These are phyloP conservation scores for Populus hybrid DNA, from an alignment of 441 rosid species.

Conservation along the genomic window DNA sequence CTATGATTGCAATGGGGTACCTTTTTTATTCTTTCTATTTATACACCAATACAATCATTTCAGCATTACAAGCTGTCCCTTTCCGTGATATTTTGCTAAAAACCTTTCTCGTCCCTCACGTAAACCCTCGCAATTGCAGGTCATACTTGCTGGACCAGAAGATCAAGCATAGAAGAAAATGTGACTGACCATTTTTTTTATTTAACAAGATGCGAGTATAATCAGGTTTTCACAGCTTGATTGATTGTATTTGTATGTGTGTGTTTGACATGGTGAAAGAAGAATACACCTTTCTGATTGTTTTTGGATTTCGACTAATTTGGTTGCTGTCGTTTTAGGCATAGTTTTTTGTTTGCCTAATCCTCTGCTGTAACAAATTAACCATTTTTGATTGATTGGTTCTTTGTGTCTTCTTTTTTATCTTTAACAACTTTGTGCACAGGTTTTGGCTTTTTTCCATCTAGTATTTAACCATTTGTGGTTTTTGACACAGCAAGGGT, in stretches of 20 bases:
- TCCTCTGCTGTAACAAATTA: constrained; percentile 36
- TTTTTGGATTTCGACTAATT: constrained; percentile 10
- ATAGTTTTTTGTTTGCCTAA: constrained; percentile 49
- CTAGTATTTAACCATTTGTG: too few species aligned
- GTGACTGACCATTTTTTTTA: constrained; percentile 27
- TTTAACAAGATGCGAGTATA: constrained; percentile 29
- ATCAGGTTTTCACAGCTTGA: constrained; percentile 24
- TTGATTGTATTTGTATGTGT: constrained; percentile 16
- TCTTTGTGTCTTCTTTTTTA: constrained; percentile 28
- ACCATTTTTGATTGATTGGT: constrained; percentile 36
- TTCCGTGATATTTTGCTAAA: background rate
- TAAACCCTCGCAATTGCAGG: constrained; percentile 40
- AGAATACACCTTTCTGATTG: constrained; percentile 9
- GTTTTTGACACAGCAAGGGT: too few species aligned
- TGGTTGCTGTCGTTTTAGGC: constrained; percentile 14
- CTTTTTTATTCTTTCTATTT: background rate
- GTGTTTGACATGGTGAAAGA: constrained; percentile 25
- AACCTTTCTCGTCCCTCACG: background rate
- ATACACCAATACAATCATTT: background rate
- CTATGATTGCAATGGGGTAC: constrained; percentile 69
- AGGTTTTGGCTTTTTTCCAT: background rate
- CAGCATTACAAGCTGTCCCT: background rate
- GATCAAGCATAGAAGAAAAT: constrained; percentile 50
- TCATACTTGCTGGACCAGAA: constrained; percentile 75
- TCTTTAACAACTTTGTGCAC: background rate